Base-by-base conservation (phyloP, 2,329 filamentous ascomycete genomes). In the Alternaria longipes region DNA sequence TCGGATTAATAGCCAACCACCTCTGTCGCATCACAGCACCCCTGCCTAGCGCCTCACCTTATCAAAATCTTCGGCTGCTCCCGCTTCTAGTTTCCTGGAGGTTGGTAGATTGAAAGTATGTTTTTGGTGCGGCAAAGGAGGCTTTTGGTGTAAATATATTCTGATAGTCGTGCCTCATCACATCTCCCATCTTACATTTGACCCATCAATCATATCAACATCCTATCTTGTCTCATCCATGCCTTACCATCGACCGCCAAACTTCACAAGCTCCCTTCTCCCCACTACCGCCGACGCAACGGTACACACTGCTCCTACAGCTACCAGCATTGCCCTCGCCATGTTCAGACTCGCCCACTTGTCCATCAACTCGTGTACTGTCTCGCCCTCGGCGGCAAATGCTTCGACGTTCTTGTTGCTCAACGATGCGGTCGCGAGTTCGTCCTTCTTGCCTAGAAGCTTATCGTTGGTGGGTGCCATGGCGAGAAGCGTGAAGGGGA, bases 281-380 rank as follows among this genome's bases (percentile, higher is more conserved):
- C 69, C 65, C 9, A 78, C 38, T 3, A 70, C 70, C 6, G 73
- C 77, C 44, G 70, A 65, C 11, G 45, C 28, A 34, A 72, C 59
- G 1, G 71, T 68, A 28, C 69, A 69, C 16, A 78, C 44, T 0
- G 70, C 60, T 1, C 70, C 73, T 1, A 69, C 68, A 7, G 68
- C 75, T 2, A 75, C 67, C 8, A 83, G 66, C 8, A 77, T 55
- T 2, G 78, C 77, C 18, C 84, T 71, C 6, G 75, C 81, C 36
- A 88, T 63, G 67, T 87, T 87, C 67, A 87, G 69, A 51, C 81
- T 76, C 3, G 80, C 85, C 86, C 86, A 89, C 59, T 77, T 78
- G 67, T 88, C 85, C 38, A 89, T 80, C 66, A 88, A 72, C 59
- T 77, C 80, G 73, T 86, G 84, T 8, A 80, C 79, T 0, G 79